Conservation (phyloP, 2,329 filamentous ascomycete genomes). For the Alternaria metachromatica region DNA sequence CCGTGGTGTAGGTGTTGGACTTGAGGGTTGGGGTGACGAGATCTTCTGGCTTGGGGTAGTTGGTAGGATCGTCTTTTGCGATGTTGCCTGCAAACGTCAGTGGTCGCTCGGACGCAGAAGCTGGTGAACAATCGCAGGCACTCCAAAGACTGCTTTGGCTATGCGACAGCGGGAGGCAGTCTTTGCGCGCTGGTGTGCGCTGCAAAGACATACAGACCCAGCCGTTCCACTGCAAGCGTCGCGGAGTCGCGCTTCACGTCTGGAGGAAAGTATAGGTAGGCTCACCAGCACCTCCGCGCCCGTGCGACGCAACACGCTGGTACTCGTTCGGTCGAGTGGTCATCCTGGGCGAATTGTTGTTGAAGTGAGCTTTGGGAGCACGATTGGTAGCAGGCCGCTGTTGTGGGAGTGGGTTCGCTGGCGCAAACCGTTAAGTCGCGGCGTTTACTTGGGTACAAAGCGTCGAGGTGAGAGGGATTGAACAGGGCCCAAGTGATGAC, state of each 20-base stretch:
- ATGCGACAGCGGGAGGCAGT: neutral
- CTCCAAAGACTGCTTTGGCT: neutral
- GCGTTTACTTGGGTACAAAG: constrained; percentile 7
- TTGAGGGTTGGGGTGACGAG: constrained; percentile 86
- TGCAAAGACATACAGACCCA: neutral
- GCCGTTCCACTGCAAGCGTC: neutral
- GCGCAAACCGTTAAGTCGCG: neutral
- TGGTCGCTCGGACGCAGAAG: neutral
- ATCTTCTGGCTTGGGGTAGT: constrained; percentile 58
- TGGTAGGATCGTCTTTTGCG: constrained; percentile 46
- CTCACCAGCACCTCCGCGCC: constrained; percentile 76
- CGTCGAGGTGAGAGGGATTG: constrained; percentile 11
- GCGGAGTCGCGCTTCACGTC: neutral
- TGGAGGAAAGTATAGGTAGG: constrained; percentile 6
- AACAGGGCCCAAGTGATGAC: constrained; percentile 21
- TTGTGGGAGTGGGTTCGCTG: neutral
- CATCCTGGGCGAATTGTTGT: constrained; percentile 18
- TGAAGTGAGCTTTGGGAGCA: neutral
- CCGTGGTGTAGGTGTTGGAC: constrained; percentile 83
- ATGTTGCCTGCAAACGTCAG: constrained; percentile 54
- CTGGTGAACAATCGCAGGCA: neutral
- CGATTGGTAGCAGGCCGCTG: neutral
- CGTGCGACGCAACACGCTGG: constrained; percentile 63
- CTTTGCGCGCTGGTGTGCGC: neutral
- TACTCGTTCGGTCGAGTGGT: constrained; percentile 30